Evolutionary conservation across 108 stramenopile species (phyloP), one percentile per base, ranked within the genome.

Genomic region (Skeletonema potamos): DNA sequence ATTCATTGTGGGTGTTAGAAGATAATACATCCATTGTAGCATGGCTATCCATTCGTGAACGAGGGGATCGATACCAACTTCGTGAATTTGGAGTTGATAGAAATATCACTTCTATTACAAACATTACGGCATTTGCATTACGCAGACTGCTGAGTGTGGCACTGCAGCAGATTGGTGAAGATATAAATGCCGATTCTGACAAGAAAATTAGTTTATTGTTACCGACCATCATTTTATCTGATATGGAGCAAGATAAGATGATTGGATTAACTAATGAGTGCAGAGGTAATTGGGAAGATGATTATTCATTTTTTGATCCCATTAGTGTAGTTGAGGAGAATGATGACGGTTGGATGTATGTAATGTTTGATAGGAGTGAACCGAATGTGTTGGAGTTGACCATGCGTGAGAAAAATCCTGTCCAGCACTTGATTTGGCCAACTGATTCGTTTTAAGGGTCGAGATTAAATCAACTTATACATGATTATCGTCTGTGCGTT

Each of bases 261-360:
- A 60, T 30, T 29, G 48, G 27, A 32, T 36, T 20, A 12, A 32
- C 28, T 32, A 65, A 70, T 33, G 46, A 28, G 63, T 10, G 6
- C 11, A 30, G 58, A 24, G 51, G 44, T 46, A 20, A 46, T 46
- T 51, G 7, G 9, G 32, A 2, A 10, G 36, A 15, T 48, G 48
- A 39, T 27, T 24, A 26, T 67, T 18, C 17, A 22, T 54, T 73
- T 51, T 61, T 77, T 17, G 68, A 61, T 62, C 6, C 62, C 2
- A 29, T 64, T 0, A 12, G 36, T 33, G 67, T 36, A 11, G 11
- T 15, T n/a, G 48, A 70, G 7, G 86, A 85, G 15, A 51, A 83
- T 66, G 89, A 90, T 66, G 56, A 66, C 43, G 89, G 89, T 11
- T 90, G 89, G 89, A 90, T 90, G 89, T 87, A 87, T 55, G 65